phyloP scores from a whole-genome alignment of 106 monocot species.

The Apostasia shenzhenica region DNA sequence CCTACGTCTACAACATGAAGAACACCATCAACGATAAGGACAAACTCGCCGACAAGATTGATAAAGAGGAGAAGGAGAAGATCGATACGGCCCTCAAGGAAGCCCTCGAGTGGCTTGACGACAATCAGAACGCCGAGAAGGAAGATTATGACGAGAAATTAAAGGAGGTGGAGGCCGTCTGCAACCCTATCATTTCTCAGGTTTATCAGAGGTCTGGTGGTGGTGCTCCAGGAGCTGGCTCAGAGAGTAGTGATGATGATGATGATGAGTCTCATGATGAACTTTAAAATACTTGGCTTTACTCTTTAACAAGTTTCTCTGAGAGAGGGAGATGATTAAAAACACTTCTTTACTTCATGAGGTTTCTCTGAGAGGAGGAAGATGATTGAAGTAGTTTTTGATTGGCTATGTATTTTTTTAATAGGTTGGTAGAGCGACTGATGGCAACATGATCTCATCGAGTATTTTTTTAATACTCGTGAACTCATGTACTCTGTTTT shows the following conservation, averaged over 20 bases:
- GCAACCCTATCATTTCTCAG: conserved; percentile 18
- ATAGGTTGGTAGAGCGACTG: too few species aligned
- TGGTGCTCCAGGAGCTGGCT: conserved; percentile 4
- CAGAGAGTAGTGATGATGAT: background rate
- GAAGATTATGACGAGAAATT: conserved; percentile 26
- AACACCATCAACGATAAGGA: conserved; percentile 27
- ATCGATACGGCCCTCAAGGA: conserved; percentile 21
- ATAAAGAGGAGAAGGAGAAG: conserved; percentile 27
- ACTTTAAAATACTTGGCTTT: conserved; percentile 1
- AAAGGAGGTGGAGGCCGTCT: conserved; percentile 24
- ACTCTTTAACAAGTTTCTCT: too few species aligned
- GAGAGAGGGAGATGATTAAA: too few species aligned
- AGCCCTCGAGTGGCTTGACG: conserved; percentile 22
- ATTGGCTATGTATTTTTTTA: too few species aligned
- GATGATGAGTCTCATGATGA: conserved; percentile 24
- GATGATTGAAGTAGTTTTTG: too few species aligned
- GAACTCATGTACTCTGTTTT: too few species aligned
- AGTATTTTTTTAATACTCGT: too few species aligned
- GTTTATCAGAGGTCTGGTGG: conserved; percentile 20
- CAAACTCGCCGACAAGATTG: conserved; percentile 26
- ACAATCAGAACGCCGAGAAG: conserved; percentile 18
- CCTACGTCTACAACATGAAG: conserved; percentile 32
- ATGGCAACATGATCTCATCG: too few species aligned
- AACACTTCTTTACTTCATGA: too few species aligned
- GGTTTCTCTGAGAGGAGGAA: too few species aligned